Conservation (phyloP, 805 yeast genomes). For the Aciculoconidium aculeatum region DNA sequence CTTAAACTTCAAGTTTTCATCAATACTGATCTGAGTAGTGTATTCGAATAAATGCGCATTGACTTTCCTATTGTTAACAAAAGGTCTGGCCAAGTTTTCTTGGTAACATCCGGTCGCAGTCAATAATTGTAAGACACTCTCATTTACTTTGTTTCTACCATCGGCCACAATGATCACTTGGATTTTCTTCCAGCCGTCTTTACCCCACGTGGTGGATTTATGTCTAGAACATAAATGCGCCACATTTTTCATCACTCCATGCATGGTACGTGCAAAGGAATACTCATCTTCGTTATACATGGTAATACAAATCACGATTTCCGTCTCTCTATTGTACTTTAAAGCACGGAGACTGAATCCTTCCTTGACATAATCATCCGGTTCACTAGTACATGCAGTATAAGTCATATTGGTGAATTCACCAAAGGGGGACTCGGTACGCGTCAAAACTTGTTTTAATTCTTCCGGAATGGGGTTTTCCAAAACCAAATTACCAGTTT, state of each 20-base stretch:
- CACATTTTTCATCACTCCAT: conserved; percentile 88
- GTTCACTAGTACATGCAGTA: conserved; percentile 93
- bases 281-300: conserved; percentile 96
- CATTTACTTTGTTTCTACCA: conserved; percentile 85
- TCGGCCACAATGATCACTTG: conserved; percentile 90
- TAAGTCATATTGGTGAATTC: conserved; percentile 96
- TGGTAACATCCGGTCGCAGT: conserved; percentile 97
- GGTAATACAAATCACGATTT: conserved; percentile 85
- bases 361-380: conserved; percentile 71
- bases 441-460: conserved; percentile 74
- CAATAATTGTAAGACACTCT: conserved; percentile 78
- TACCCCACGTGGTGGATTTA: conserved; percentile 89
- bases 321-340: conserved; percentile 85
- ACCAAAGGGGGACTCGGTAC: conserved; percentile 70
- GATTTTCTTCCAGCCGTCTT: conserved; percentile 93
- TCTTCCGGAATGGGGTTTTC: conserved; percentile 95
- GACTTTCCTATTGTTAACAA: conserved; percentile 86
- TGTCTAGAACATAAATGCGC: conserved; percentile 80
- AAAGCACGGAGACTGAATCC: conserved; percentile 88
- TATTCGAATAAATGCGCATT: conserved; percentile 93
- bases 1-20: conserved; percentile 81
- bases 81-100: conserved; percentile 94
- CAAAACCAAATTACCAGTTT: conserved; percentile 76
- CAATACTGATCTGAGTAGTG: conserved; percentile 91
- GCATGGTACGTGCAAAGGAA: conserved; percentile 87